phyloP scores from a whole-genome alignment of 176 grass and related monocot species.

The Aegilops tauschii region DNA sequence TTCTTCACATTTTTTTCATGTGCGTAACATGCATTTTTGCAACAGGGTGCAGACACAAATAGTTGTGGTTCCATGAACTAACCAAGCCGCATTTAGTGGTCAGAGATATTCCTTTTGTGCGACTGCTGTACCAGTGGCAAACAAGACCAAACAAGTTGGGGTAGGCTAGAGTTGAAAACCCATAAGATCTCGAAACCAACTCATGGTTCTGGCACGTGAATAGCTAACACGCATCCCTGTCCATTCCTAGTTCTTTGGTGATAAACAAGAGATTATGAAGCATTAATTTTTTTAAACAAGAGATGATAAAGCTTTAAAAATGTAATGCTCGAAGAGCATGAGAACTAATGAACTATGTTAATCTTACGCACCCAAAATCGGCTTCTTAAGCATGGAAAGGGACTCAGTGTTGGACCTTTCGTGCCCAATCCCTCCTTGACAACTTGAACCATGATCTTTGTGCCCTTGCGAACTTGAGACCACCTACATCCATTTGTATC shows the following conservation, averaged over 20 bases:
- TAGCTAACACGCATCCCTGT: too few relatives aligned
- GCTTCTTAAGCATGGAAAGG: conserved; percentile 87
- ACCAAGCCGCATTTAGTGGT: background rate
- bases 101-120: background rate
- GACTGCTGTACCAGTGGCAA: background rate
- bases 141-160: background rate
- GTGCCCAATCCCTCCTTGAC: conserved; percentile 86
- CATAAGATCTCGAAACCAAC: too few relatives aligned
- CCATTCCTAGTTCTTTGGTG: too few relatives aligned
- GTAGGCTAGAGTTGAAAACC: too few relatives aligned
- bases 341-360: conserved; percentile 6
- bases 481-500: conserved; percentile 62
- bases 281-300: background rate
- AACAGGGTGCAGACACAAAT: background rate
- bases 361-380: conserved; percentile 86
- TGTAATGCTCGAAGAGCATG: conserved; percentile 17
- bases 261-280: too few relatives aligned
- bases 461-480: conserved; percentile 79
- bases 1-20: background rate
- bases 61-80: background rate
- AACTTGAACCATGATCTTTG: conserved; percentile 95
- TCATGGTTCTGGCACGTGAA: too few relatives aligned
- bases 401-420: conserved; percentile 83
- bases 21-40: background rate
- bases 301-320: background rate